phyloP scores from a whole-genome alignment of 179 eudicot genomes.

The Dionaea muscipula region DNA sequence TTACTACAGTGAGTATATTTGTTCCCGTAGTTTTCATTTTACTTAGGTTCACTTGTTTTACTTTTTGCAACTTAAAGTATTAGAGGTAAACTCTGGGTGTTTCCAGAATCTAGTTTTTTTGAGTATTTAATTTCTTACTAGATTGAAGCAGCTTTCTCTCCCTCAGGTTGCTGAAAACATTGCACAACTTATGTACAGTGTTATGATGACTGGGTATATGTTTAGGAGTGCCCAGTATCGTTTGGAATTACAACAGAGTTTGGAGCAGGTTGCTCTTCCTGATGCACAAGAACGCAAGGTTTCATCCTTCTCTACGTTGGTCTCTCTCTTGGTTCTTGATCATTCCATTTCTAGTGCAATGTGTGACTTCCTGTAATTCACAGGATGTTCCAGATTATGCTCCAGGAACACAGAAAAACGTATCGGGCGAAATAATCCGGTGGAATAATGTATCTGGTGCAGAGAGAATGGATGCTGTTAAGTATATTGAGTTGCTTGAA shows the following conservation, averaged over 20 bases:
- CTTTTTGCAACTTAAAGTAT: background rate
- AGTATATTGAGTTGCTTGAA: conserved; percentile 83
- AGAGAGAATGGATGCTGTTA: conserved; percentile 64
- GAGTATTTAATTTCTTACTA: too few relatives aligned
- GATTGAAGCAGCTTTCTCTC: conserved; percentile 10
- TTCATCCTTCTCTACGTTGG: conserved; percentile 4
- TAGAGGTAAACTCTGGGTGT: background rate
- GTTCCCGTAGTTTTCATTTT: too few relatives aligned
- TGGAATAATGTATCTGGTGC: conserved; percentile 84
- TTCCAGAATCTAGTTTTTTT: background rate
- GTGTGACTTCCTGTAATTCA: conserved; percentile 4
- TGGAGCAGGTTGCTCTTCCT: conserved; percentile 80
- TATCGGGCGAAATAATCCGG: conserved; percentile 73
- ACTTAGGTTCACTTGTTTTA: background rate
- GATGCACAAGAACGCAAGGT: conserved; percentile 59
- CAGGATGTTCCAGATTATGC: conserved; percentile 73
- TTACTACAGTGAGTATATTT: conserved; percentile 69
- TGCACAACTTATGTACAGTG: conserved; percentile 89
- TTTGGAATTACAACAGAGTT: conserved; percentile 71
- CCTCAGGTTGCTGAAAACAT: conserved; percentile 86
- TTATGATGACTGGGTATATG: conserved; percentile 93
- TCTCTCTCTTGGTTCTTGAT: background rate
- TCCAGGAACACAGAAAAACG: conserved; percentile 79
- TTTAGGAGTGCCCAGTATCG: conserved; percentile 80
- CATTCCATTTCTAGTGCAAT: background rate